These are phyloP conservation scores for Pythium apleroticum DNA, from an alignment of 352 stramenopile genomes.

Conservation along the genomic window DNA sequence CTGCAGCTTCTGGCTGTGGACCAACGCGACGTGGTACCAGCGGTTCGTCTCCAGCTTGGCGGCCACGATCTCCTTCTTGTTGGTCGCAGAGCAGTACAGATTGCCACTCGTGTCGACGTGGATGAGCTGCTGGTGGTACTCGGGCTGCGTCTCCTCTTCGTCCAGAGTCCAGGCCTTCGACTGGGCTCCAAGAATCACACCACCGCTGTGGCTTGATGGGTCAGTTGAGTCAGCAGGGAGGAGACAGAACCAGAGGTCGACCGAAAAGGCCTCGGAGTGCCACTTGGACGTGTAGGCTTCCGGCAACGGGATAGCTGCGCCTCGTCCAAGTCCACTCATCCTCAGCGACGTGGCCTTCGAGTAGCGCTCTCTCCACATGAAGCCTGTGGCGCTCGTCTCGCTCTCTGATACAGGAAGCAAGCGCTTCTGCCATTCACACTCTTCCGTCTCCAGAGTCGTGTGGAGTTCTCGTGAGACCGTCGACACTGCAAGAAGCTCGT, in stretches of 20 bases:
- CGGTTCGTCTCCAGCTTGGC: constrained; percentile 23
- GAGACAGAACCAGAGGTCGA: constrained; percentile 46
- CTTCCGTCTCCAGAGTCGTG: constrained; percentile 1
- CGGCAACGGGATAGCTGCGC: constrained; percentile 16
- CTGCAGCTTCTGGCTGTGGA: constrained; percentile 35
- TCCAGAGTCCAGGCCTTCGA: constrained; percentile 27
- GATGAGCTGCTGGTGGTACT: constrained; percentile 50
- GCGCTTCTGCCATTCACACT: constrained; percentile 12
- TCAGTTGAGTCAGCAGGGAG: constrained; percentile 7
- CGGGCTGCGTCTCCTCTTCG: constrained; percentile 24
- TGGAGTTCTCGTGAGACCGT: constrained; percentile 14
- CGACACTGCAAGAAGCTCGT: constrained; percentile 30
- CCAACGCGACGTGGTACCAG: constrained; percentile 73
- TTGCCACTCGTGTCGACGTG: constrained; percentile 35
- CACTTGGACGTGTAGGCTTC: constrained; percentile 8
- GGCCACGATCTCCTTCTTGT: constrained; percentile 18
- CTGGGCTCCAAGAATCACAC: constrained; percentile 43
- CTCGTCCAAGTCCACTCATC: constrained; percentile 1
- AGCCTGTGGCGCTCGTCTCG: not conserved
- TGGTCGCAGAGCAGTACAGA: constrained; percentile 45
- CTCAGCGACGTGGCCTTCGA: constrained; percentile 5
- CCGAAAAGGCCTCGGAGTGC: constrained; percentile 29
- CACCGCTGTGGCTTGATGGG: constrained; percentile 16
- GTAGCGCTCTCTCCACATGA: constrained; percentile 16
- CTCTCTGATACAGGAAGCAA: not conserved